Evolutionary conservation across 1,284 basidiomycete species (phyloP).

Genomic region (Boletellus sp.): DNA sequence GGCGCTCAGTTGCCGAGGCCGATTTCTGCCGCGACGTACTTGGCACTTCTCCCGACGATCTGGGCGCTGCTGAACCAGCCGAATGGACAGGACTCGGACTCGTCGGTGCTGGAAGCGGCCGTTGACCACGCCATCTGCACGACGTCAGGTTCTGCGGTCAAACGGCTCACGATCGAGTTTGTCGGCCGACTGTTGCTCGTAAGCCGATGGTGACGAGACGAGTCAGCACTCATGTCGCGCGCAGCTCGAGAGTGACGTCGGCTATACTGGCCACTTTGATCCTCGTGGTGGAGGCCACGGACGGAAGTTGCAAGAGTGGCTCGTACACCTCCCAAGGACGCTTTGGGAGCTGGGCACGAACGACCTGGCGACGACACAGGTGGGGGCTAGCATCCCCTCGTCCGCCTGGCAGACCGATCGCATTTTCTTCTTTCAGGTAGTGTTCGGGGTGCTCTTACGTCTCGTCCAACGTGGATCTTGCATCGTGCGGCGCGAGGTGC

Average conservation of each 20-base stretch:
- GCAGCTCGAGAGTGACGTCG: constrained; percentile 60
- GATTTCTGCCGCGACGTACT: constrained; percentile 63
- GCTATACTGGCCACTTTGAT: constrained; percentile 52
- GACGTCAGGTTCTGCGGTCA: constrained; percentile 57
- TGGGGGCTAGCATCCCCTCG: constrained; percentile 27
- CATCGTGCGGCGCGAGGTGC: constrained; percentile 42
- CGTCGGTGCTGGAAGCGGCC: constrained; percentile 45
- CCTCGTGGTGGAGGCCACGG: constrained; percentile 33
- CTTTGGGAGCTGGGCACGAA: constrained; percentile 79
- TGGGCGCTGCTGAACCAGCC: constrained; percentile 71
- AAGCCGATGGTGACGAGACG: constrained; percentile 24
- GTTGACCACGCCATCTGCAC: constrained; percentile 58
- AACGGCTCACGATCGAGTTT: constrained; percentile 68
- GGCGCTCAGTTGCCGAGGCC: constrained; percentile 40
- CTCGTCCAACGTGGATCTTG: constrained; percentile 53
- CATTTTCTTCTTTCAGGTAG: constrained; percentile 38
- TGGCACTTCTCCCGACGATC: constrained; percentile 73
- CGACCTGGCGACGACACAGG: constrained; percentile 57
- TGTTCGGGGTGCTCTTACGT: constrained; percentile 62
- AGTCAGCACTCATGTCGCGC: not conserved
- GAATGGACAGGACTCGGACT: constrained; percentile 17
- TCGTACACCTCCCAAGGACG: constrained; percentile 66
- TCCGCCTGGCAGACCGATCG: not conserved
- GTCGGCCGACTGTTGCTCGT: constrained; percentile 67
- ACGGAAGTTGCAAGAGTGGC: constrained; percentile 56